Evolutionary conservation across 768 basidiomycete genomes (phyloP).

Genomic region (Guyanaporus albipodus): DNA sequence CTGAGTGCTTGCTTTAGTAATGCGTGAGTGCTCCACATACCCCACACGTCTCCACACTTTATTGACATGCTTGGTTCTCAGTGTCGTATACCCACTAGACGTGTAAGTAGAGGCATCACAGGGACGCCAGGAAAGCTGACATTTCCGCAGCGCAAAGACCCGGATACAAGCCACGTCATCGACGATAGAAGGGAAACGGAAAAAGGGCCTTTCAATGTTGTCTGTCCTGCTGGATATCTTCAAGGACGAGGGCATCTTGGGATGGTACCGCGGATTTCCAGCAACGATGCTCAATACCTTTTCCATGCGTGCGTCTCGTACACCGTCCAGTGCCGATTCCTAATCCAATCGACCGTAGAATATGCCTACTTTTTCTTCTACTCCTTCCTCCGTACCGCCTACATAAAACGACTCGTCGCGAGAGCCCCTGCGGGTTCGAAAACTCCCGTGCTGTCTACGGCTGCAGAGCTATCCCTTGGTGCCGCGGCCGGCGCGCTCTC

Average conservation of each 20-base stretch:
- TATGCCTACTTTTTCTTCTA: conserved; percentile 99
- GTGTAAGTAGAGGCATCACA: conserved; percentile 52
- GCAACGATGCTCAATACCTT: conserved; percentile 99
- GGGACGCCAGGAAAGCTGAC: background rate
- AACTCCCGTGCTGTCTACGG: conserved; percentile 61
- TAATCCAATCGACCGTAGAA: conserved; percentile 48
- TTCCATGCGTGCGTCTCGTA: conserved; percentile 68
- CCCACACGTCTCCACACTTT: conserved; percentile 2
- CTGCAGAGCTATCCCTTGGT: conserved; percentile 80
- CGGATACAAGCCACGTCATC: conserved; percentile 80
- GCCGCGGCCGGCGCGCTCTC: conserved; percentile 92
- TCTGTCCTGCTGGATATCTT: conserved; percentile 66
- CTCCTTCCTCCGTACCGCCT: conserved; percentile 80
- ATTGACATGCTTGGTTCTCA: background rate
- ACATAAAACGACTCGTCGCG: conserved; percentile 65
- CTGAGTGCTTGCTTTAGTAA: conserved; percentile 91
- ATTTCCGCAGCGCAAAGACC: conserved; percentile 74
- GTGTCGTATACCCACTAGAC: no score
- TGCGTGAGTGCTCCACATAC: conserved; percentile 55
- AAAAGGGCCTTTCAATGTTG: conserved; percentile 52
- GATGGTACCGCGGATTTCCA: conserved; percentile 87
- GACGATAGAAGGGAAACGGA: conserved; percentile 50
- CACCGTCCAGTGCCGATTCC: background rate
- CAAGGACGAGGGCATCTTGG: conserved; percentile 74
- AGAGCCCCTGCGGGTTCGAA: conserved; percentile 60